Conservation (phyloP, 148 eudicot species). For the Rhododendron griersonianum region DNA sequence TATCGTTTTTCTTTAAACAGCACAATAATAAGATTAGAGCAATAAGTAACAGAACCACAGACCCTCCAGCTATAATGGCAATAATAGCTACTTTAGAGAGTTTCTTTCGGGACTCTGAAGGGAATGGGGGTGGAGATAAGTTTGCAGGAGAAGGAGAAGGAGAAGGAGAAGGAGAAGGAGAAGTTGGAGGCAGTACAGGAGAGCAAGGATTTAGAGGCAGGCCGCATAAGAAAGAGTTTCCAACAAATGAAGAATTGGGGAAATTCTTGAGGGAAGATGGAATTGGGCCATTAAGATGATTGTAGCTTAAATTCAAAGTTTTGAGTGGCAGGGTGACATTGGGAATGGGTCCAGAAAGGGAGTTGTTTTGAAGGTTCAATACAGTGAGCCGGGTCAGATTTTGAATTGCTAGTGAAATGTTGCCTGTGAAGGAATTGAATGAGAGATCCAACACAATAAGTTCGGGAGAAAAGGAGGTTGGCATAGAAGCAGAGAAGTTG, state of each 20-base stretch:
- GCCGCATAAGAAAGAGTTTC: constrained; percentile 32
- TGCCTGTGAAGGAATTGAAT: constrained; percentile 26
- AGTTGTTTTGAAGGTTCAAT: constrained; percentile 33
- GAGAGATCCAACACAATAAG: constrained; percentile 33
- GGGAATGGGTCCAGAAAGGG: constrained; percentile 33
- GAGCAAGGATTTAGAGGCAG: constrained; percentile 30
- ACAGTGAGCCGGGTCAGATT: constrained; percentile 29
- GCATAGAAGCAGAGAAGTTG: constrained; percentile 31
- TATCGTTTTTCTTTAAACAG: constrained; percentile 25
- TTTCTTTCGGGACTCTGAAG: constrained; percentile 16
- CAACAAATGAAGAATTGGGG: constrained; percentile 30
- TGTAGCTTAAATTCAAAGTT: constrained; percentile 34
- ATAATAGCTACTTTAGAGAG: constrained; percentile 22
- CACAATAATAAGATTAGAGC: constrained; percentile 13
- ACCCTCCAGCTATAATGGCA: constrained; percentile 40
- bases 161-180: constrained; percentile 18
- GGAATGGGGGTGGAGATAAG: constrained; percentile 5
- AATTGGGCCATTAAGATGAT: constrained; percentile 30
- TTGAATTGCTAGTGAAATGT: constrained; percentile 19
- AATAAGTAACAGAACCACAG: constrained; percentile 17
- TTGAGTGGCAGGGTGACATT: constrained; percentile 22
- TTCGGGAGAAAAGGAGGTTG: constrained; percentile 21
- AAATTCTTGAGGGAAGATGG: constrained; percentile 28
- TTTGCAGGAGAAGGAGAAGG: constrained; percentile 14
- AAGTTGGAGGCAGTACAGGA: constrained; percentile 25